Conservation (phyloP, 2,329 filamentous ascomycete genomes). For the Cercospora canescens region DNA sequence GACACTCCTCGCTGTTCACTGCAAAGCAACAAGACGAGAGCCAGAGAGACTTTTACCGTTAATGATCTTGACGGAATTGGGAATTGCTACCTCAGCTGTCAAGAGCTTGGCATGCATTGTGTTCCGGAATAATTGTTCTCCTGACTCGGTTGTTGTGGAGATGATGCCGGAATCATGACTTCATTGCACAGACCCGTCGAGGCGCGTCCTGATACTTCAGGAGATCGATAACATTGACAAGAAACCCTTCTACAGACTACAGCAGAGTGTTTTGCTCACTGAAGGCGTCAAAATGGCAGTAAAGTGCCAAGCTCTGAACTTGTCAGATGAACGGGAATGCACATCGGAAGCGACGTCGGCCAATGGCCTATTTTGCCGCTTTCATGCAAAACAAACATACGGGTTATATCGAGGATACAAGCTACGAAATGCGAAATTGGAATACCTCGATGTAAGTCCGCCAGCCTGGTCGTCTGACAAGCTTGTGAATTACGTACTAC, state of each 20-base stretch:
- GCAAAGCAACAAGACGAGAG: too few species aligned
- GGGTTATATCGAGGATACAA: background rate
- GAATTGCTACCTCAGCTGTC: too few species aligned
- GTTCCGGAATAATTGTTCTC: too few species aligned
- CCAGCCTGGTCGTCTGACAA: background rate
- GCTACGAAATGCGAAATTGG: background rate
- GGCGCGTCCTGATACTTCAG: background rate
- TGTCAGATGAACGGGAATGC: background rate
- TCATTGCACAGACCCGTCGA: background rate
- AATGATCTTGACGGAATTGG: background rate
- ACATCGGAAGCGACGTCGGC: background rate
- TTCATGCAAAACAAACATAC: background rate
- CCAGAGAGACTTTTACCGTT: too few species aligned
- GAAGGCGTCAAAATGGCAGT: background rate
- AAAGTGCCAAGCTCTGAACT: background rate
- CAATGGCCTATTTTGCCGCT: background rate
- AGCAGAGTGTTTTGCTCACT: background rate
- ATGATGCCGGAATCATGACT: background rate
- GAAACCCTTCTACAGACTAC: slow-evolving; percentile 35
- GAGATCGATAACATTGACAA: slow-evolving; percentile 37
- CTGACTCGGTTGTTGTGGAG: background rate
- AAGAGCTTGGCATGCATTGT: too few species aligned
- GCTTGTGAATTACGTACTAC: background rate
- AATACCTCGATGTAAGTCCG: background rate
- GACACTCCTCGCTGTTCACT: background rate